Evolutionary conservation across 139 green algal species (phyloP), one percentile per base, ranked within the genome.

Genomic region (Chlamydomonas sp.): DNA sequence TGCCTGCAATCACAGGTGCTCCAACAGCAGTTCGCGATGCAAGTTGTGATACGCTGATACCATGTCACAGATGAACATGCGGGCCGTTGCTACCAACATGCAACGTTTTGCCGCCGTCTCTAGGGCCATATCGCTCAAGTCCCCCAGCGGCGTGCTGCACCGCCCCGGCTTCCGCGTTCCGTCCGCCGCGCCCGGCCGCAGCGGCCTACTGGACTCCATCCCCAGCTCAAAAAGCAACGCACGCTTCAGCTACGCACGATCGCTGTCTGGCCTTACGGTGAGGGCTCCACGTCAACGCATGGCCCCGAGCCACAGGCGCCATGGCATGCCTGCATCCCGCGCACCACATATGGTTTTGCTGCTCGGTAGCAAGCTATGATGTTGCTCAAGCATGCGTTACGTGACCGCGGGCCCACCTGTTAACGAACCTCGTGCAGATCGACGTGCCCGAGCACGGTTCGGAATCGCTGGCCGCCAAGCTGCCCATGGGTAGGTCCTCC

Each of bases 131-230:
- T 68, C 67, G 80, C 74, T 80, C 2, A 58, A 80, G 72, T 15
- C 49, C 5, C 79, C 81, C 0, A 78, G 20, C 77, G 77, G 88
- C 62, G 57, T 91, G 6, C 67, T 31, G 31, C 84, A 91, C 89
- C 69, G 74, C 18, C 78, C 89, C 3, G 89, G 89, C 73, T 91
- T 91, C 66, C 78, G 68, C 0, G 17, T 86, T 60, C 63, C 80
- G 0, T 15, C 81, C 76, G 3, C 59, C 81, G 75, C 15, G 15
- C 10, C 20, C n/a, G 57, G 57, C 15, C 12, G 60, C 63, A 31
- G 59, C 64, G 77, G 77, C 0, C 85, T 83, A 20, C 62, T 88
- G 77, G 78, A 89, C 61, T 79, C 69, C 6, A 79, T 85, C 66
- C 18, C 17, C 67, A 63, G 67, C 77, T 15, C 58, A 20, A 59